phyloP scores from a whole-genome alignment of 176 grass and related monocot genomes.

The Guadua angustifolia region DNA sequence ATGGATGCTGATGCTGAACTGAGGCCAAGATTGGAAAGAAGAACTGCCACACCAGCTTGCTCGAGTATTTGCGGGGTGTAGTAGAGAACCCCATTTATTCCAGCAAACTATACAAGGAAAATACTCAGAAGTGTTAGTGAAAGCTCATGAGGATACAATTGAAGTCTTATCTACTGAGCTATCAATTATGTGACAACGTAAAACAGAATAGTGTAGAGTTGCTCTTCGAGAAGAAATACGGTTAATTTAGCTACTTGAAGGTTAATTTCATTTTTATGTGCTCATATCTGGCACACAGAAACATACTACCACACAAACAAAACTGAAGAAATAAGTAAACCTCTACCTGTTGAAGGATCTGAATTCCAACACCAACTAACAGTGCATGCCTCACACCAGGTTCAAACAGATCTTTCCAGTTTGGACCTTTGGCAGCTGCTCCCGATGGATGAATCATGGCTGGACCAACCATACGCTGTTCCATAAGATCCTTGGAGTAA shows the following conservation, averaged over 20 bases:
- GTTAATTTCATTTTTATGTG: constrained; percentile 12
- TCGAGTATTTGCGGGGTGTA: constrained; percentile 93
- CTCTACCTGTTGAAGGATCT: constrained; percentile 88
- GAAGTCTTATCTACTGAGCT: constrained; percentile 10
- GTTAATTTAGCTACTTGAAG: constrained; percentile 17
- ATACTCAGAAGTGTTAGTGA: constrained; percentile 20
- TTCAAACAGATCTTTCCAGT: constrained; percentile 74
- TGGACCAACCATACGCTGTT: constrained; percentile 60
- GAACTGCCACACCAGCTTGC: constrained; percentile 81
- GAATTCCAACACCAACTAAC: constrained; percentile 75
- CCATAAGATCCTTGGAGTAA: constrained; percentile 66
- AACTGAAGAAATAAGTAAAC: constrained; percentile 30
- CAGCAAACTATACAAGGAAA: constrained; percentile 65
- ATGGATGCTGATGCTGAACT: constrained; percentile 93
- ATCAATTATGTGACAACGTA: neutral
- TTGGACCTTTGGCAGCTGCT: constrained; percentile 60
- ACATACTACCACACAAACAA: neutral
- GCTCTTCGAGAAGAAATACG: constrained; percentile 25
- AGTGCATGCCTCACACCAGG: constrained; percentile 81
- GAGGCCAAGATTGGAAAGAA: constrained; percentile 82
- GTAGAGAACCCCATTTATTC: constrained; percentile 93
- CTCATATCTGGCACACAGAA: neutral
- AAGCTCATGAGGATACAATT: neutral
- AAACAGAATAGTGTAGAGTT: constrained; percentile 27
- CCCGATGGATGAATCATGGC: constrained; percentile 71